Evolutionary conservation across 331 rosid genomes (phyloP), one percentile per base, ranked within the genome.

Genomic region (Malus hybrid): DNA sequence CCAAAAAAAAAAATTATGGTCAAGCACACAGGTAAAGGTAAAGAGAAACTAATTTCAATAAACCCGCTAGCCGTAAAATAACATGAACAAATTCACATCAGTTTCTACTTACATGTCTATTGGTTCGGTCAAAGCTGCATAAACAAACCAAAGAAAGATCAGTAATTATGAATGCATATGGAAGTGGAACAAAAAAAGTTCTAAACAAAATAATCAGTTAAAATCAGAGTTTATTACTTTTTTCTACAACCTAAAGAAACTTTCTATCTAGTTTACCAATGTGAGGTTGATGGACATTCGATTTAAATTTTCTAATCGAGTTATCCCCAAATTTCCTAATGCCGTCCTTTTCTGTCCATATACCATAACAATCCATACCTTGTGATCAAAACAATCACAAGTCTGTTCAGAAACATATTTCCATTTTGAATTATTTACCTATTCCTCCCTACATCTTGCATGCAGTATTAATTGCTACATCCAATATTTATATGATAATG

Each of bases 61-160:
- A 63, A 73, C 8, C 44, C 2, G 19, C 77, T 11, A 61, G 48
- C 44, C 6, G 6, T 1, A 26, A 26, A 52, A 24, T 30, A 16
- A 73, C 3, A 73, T 2, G 55, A 58, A 10, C 66, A 57, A 5
- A 28, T 15, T 39, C 68, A 72, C 0, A 6, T 0, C 4, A 24
- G 10, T 15, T 56, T 36, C 3, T 28, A 89, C 96, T 90, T 85
- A 93, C 98, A 93, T n/a, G 85, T 93, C 98, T 58, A 93, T 87
- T 63, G 97, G 74, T 82, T 93, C 98, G 1, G 93, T 86, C 77
- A 93, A 65, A 61, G 89, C 89, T 86, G 87, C 72, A 83, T 48
- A 71, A 69, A 71, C 42, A 67, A 74, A 74, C 30, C n/a, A 18
- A 77, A 44, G 20, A 46, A 28, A 20, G 20, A 39, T 62, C 50